Evolutionary conservation across 2,329 filamentous ascomycete genomes (phyloP).

Genomic region (Xylariaceae sp.): DNA sequence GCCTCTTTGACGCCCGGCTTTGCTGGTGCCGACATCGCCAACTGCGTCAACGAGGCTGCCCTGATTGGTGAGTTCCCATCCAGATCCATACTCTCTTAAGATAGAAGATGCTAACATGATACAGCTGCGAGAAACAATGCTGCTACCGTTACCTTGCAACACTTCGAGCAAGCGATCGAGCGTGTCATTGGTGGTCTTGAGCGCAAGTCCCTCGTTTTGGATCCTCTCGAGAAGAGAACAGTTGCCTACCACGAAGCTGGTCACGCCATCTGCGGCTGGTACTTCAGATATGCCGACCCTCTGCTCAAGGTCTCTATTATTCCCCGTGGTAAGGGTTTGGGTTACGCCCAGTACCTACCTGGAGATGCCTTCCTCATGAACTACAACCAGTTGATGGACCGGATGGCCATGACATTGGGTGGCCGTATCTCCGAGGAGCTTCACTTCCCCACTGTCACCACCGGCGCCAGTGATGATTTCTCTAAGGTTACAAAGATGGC

Average conservation of each 20-base stretch:
- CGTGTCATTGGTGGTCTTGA: conserved; percentile 93
- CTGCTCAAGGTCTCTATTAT: conserved; percentile 98
- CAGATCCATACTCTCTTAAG: not conserved
- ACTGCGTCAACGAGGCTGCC: conserved; percentile 96
- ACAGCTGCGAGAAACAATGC: conserved; percentile 79
- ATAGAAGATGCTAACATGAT: conserved; percentile 37
- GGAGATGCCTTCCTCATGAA: conserved; percentile 95
- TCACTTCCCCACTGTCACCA: conserved; percentile 94
- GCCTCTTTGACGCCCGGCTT: conserved; percentile 93
- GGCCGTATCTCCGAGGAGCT: conserved; percentile 93
- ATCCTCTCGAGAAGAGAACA: conserved; percentile 87
- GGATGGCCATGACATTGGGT: conserved; percentile 98
- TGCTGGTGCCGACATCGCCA: conserved; percentile 95
- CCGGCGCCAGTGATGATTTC: conserved; percentile 93
- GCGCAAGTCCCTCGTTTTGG: conserved; percentile 93
- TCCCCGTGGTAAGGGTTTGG: conserved; percentile 86
- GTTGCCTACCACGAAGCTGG: conserved; percentile 98
- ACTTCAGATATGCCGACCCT: conserved; percentile 91
- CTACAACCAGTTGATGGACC: conserved; percentile 92
- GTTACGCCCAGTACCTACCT: conserved; percentile 96
- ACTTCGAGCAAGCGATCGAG: conserved; percentile 97
- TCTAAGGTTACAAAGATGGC: conserved; percentile 97
- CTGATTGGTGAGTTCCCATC: conserved; percentile 68
- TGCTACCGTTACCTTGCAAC: conserved; percentile 73
- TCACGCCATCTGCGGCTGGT: conserved; percentile 98